Percentiles rank a stretch among this genome's conserved stretches.
phyloP scores from a whole-genome alignment of 1,284 basidiomycete species.

The Stygiomarasmius scandens region DNA sequence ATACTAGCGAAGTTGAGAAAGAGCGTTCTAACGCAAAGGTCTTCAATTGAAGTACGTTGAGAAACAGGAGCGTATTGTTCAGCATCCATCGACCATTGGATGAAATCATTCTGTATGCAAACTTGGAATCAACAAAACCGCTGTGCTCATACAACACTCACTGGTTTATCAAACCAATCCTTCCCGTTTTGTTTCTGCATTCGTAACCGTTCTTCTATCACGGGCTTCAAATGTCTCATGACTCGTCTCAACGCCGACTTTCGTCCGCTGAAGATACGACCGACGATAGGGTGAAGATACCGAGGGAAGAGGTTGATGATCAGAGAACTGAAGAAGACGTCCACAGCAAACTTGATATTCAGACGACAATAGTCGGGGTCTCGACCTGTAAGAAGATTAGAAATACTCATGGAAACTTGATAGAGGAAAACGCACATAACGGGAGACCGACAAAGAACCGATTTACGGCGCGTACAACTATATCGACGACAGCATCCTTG shows the following conservation, averaged over 20 bases:
- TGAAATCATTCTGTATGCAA: constrained; percentile 11
- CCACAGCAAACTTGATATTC: constrained; percentile 8
- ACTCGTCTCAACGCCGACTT: constrained; percentile 3
- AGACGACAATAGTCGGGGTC: not conserved
- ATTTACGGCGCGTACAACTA: constrained; percentile 25
- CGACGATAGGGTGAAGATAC: constrained; percentile 14
- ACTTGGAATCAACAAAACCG: not conserved
- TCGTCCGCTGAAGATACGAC: constrained; percentile 12
- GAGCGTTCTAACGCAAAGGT: constrained; percentile 22
- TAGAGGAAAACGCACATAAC: constrained; percentile 17
- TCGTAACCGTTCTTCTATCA: constrained; percentile 17
- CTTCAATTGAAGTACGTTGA: constrained; percentile 16
- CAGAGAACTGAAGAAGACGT: constrained; percentile 8
- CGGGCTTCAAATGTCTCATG: constrained; percentile 4
- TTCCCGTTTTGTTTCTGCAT: constrained; percentile 18
- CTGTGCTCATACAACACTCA: constrained; percentile 4
- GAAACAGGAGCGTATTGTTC: constrained; percentile 15
- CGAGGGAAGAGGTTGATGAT: constrained; percentile 35
- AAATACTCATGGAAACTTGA: no score
- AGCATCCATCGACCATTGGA: constrained; percentile 26
- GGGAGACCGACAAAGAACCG: constrained; percentile 28
- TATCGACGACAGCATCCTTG: constrained; percentile 18
- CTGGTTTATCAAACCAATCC: constrained; percentile 19
- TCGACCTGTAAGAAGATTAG: not conserved
- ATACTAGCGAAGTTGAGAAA: constrained; percentile 28